Evolutionary conservation across 257 asterid species (phyloP).

Genomic region (Mentha longifolia): DNA sequence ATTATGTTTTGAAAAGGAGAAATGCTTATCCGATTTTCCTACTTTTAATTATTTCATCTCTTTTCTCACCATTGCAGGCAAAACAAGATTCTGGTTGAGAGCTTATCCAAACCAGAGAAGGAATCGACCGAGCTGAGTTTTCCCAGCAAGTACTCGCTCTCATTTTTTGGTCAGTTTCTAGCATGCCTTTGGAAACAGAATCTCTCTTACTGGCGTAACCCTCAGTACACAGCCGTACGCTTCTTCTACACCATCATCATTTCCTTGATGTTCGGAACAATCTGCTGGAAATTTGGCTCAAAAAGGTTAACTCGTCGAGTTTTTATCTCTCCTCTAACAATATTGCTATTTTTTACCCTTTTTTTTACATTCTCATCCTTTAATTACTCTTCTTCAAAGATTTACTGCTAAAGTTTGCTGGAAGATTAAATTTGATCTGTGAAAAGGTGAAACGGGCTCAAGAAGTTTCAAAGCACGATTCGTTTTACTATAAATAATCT

Average conservation of each 20-base stretch:
- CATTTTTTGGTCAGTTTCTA: slow-evolving; percentile 69
- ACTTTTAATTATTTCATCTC: background rate
- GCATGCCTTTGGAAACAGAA: slow-evolving; percentile 98
- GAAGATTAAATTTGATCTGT: background rate
- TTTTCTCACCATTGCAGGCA: slow-evolving; percentile 49
- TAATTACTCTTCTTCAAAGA: background rate
- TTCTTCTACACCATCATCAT: slow-evolving; percentile 79
- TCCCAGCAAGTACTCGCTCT: slow-evolving; percentile 72
- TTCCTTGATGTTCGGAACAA: slow-evolving; percentile 86
- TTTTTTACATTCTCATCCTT: background rate
- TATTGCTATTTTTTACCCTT: background rate
- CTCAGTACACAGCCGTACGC: slow-evolving; percentile 85
- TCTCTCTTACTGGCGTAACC: slow-evolving; percentile 89
- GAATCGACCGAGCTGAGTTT: slow-evolving; percentile 62
- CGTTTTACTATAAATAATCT: background rate
- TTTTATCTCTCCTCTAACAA: slow-evolving; percentile 16
- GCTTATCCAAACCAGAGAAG: slow-evolving; percentile 65
- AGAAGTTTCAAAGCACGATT: slow-evolving; percentile 9
- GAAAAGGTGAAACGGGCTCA: background rate
- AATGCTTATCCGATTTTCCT: background rate
- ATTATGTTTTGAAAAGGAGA: background rate
- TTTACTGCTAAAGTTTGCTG: background rate
- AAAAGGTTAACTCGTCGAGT: slow-evolving; percentile 55
- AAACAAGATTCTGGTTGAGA: slow-evolving; percentile 69
- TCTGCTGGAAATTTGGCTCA: slow-evolving; percentile 90